Evolutionary conservation across 805 yeast species (phyloP).

Genomic region (Ogataea saltuana): DNA sequence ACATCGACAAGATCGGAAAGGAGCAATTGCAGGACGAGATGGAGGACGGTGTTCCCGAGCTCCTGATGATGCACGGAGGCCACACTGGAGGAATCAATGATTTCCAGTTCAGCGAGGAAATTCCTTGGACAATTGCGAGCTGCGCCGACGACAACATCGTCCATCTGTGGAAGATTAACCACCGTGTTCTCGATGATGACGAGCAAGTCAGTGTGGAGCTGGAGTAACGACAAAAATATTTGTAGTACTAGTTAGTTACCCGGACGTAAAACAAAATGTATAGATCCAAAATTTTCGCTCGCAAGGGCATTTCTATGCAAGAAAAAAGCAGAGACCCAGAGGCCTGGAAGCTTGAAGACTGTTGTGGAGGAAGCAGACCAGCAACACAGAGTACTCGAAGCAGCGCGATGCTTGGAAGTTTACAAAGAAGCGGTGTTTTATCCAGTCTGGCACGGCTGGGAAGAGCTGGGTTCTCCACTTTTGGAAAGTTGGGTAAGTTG

Average conservation of each 20-base stretch:
- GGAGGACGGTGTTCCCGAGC: conserved; percentile 87
- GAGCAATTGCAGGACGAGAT: conserved; percentile 86
- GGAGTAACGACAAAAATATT: conserved; percentile 14
- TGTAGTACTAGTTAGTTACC: background rate
- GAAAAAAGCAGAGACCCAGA: too few relatives aligned
- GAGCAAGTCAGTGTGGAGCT: conserved; percentile 19
- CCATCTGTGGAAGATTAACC: conserved; percentile 55
- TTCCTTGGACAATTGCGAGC: conserved; percentile 77
- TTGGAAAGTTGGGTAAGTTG: conserved; percentile 4
- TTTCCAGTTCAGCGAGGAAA: conserved; percentile 64
- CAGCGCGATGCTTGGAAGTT: conserved; percentile 5
- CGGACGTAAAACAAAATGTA: conserved; percentile 1
- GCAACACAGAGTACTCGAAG: too few relatives aligned
- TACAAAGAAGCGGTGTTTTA: conserved; percentile 1
- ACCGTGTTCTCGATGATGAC: conserved; percentile 33
- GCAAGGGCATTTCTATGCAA: conserved; percentile 1
- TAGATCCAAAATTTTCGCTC: conserved; percentile 8
- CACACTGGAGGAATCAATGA: conserved; percentile 79
- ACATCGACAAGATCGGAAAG: conserved; percentile 72
- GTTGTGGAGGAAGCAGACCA: too few relatives aligned
- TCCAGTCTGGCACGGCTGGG: conserved; percentile 1
- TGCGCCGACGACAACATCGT: conserved; percentile 62
- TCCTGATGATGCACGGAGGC: conserved; percentile 91
- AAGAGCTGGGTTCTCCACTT: conserved; percentile 6
- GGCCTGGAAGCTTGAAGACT: too few relatives aligned